Conservation (phyloP, 129 eudicot species). For the Apium graveolens region DNA sequence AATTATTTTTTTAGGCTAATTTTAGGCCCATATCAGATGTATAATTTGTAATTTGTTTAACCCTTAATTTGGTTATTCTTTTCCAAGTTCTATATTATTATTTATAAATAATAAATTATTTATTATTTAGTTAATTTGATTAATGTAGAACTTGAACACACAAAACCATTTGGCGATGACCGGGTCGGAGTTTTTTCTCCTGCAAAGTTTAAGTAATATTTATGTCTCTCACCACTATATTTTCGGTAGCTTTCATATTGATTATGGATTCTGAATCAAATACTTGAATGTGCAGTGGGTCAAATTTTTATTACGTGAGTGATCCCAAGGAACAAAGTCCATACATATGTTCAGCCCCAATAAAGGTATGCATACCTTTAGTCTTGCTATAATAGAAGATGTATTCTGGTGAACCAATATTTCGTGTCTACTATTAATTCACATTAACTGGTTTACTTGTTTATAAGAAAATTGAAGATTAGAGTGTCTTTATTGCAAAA, state of each 20-base stretch:
- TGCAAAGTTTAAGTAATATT: constrained; percentile 68
- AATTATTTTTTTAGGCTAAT: no score
- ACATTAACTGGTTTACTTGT: no score
- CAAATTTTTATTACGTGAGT: constrained; percentile 44
- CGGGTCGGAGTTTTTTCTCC: constrained; percentile 98
- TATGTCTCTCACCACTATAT: constrained; percentile 7
- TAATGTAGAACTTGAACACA: constrained; percentile 44
- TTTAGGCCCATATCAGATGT: no score
- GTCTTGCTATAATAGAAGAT: neutral
- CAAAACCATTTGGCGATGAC: constrained; percentile 62
- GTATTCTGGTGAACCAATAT: neutral
- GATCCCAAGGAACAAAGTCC: constrained; percentile 48
- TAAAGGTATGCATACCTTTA: constrained; percentile 45
- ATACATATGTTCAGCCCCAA: constrained; percentile 76
- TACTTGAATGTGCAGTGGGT: constrained; percentile 41
- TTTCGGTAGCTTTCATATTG: neutral
- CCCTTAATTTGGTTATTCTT: no score
- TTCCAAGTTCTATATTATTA: no score
- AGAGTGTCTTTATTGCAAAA: constrained; percentile 24
- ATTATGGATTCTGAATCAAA: neutral
- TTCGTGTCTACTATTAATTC: neutral
- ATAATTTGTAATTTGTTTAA: no score
- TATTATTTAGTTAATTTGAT: no score
- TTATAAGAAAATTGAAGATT: neutral
- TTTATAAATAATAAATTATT: no score